These are phyloP conservation scores for Oryza glumipatula DNA, from an alignment of 176 grass and related monocot species.

Conservation along the genomic window DNA sequence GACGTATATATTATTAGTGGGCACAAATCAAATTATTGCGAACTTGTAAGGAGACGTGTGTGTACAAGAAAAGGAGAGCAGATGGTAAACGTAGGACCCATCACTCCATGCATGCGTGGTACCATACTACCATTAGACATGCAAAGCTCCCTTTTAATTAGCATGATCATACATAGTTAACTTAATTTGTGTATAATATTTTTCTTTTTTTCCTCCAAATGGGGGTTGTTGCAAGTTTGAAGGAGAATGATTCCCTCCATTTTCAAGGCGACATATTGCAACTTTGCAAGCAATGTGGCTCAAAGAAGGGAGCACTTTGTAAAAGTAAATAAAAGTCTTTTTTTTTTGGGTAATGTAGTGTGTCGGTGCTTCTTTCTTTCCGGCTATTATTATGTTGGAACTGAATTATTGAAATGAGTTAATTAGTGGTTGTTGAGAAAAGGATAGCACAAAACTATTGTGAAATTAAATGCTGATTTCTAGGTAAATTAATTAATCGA, in stretches of 20 bases:
- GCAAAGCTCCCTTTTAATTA: not conserved
- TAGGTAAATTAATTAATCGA: not conserved
- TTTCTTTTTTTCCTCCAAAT: not conserved
- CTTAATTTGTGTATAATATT: not conserved
- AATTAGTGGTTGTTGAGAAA: not conserved
- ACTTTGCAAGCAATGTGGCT: not conserved
- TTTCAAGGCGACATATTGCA: not conserved
- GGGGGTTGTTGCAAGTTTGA: not conserved
- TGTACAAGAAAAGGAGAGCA: not conserved
- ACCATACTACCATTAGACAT: not conserved
- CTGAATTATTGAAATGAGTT: not conserved
- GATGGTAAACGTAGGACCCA: not conserved
- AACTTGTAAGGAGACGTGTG: not conserved
- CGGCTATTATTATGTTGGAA: not conserved
- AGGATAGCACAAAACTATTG: not conserved
- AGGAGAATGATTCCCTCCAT: not conserved
- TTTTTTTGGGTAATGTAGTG: not conserved
- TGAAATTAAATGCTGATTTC: not conserved
- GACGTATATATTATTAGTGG: not conserved
- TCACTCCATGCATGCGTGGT: not conserved
- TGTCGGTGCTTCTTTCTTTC: not conserved
- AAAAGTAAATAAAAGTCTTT: not conserved
- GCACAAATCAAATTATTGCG: slow-evolving; percentile 5
- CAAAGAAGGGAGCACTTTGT: not conserved
- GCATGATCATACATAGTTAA: not conserved